These are phyloP conservation scores for Sinapis alba DNA, from an alignment of 441 rosid genomes.

Conservation along the genomic window DNA sequence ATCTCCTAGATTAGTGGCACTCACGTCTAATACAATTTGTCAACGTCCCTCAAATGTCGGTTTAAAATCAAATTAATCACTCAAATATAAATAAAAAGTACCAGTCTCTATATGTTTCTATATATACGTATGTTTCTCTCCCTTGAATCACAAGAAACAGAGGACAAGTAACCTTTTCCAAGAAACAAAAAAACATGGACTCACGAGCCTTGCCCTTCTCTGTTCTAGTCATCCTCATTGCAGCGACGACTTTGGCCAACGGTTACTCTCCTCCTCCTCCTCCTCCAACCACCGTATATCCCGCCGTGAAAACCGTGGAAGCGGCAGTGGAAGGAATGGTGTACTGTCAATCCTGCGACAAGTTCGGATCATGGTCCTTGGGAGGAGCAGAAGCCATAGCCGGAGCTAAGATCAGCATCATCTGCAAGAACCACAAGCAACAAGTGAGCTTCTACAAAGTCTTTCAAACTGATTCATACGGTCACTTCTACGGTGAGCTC, in stretches of 20 bases:
- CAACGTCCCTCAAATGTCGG: conserved; percentile 3
- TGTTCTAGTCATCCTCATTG: conserved; percentile 41
- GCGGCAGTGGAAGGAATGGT: conserved; percentile 84
- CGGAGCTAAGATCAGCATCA: conserved; percentile 71
- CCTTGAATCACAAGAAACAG: conserved; percentile 11
- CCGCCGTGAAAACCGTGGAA: conserved; percentile 44
- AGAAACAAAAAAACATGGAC: conserved; percentile 45
- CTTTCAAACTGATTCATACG: conserved; percentile 52
- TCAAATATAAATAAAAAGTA: background rate
- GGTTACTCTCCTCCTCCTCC: conserved; percentile 28
- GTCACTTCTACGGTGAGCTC: conserved; percentile 79
- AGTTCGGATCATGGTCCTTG: conserved; percentile 74
- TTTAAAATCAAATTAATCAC: background rate
- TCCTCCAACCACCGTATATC: conserved; percentile 32
- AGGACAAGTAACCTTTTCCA: background rate
- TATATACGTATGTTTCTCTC: background rate
- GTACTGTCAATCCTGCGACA: conserved; percentile 79
- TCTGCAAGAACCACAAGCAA: conserved; percentile 63
- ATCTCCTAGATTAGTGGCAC: conserved; percentile 19
- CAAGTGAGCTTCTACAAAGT: conserved; percentile 73
- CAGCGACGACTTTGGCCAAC: conserved; percentile 33
- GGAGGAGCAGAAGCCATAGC: conserved; percentile 70
- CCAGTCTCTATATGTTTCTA: background rate
- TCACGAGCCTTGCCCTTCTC: conserved; percentile 42
- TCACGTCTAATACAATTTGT: conserved; percentile 31